Evolutionary conservation across 345 rosid species (phyloP).

Genomic region (Pistacia integerrima): DNA sequence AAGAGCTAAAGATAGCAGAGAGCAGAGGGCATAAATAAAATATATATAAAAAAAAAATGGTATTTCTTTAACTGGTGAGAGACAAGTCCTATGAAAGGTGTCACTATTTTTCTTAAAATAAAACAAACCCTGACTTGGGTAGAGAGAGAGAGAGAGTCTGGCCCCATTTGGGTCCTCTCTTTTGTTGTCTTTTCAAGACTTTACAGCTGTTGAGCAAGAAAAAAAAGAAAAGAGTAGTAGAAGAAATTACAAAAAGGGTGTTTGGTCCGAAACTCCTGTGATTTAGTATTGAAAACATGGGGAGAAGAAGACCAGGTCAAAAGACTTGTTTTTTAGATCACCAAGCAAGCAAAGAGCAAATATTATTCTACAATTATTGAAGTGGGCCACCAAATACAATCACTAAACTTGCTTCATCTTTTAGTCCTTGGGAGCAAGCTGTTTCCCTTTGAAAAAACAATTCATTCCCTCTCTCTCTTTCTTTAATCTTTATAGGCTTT

Average conservation of each 20-base stretch:
- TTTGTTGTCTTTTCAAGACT: slow-evolving; percentile 31
- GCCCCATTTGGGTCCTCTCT: slow-evolving; percentile 26
- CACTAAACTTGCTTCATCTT: slow-evolving; percentile 31
- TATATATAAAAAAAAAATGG: slow-evolving; percentile 12
- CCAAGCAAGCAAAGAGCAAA: slow-evolving; percentile 18
- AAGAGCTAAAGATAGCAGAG: slow-evolving; percentile 18
- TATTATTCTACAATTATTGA: slow-evolving; percentile 67
- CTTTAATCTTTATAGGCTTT: slow-evolving; percentile 10
- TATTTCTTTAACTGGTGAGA: slow-evolving; percentile 10
- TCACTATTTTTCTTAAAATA: slow-evolving; percentile 14
- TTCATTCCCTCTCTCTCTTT: slow-evolving; percentile 9
- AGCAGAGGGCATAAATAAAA: slow-evolving; percentile 12
- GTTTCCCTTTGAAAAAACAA: slow-evolving; percentile 51
- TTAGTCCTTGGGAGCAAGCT: slow-evolving; percentile 68
- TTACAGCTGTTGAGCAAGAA: slow-evolving; percentile 51
- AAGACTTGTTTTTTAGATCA: slow-evolving; percentile 33
- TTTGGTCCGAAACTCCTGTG: slow-evolving; percentile 25
- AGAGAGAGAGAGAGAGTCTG: neutral
- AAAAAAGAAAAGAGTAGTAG: neutral
- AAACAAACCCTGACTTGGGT: neutral
- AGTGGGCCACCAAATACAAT: slow-evolving; percentile 39
- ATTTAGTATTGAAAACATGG: neutral
- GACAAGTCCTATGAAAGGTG: slow-evolving; percentile 4
- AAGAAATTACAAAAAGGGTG: slow-evolving; percentile 18
- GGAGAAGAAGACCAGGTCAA: slow-evolving; percentile 43